These are phyloP conservation scores for Phytophthora aleatoria DNA, from an alignment of 352 stramenopile genomes.

Conservation along the genomic window DNA sequence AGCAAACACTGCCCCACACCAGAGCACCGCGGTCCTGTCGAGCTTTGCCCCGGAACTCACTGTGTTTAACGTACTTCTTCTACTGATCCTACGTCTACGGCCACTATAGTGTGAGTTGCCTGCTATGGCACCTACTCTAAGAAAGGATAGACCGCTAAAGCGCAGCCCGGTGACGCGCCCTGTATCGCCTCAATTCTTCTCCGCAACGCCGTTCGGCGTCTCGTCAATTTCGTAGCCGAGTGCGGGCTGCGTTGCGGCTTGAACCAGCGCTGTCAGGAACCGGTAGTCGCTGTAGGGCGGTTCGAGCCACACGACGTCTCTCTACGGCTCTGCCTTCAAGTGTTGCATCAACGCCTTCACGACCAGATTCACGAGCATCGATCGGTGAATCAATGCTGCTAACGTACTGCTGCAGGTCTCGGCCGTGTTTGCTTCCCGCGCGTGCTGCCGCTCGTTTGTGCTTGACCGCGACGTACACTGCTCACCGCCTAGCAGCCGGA, in stretches of 20 bases:
- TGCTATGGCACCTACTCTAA: no score
- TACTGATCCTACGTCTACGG: no score
- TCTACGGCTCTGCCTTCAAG: slow-evolving; percentile 10
- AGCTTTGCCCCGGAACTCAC: no score
- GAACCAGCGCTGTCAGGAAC: slow-evolving; percentile 49
- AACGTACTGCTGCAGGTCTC: slow-evolving; percentile 79
- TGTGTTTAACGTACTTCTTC: no score
- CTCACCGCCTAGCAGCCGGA: slow-evolving; percentile 65
- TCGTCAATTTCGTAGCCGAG: slow-evolving; percentile 72
- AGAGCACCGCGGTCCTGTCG: no score
- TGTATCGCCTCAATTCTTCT: no score
- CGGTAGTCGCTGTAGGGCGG: slow-evolving; percentile 74
- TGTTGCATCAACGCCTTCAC: slow-evolving; percentile 32
- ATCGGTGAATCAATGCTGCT: slow-evolving; percentile 49
- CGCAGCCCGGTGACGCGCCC: no score
- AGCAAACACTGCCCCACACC: no score
- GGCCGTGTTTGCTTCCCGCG: slow-evolving; percentile 43
- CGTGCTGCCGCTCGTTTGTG: slow-evolving; percentile 26
- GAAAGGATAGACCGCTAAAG: no score
- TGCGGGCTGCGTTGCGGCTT: slow-evolving; percentile 42
- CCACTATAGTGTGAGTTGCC: no score
- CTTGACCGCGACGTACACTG: slow-evolving; percentile 45
- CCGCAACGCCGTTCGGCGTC: slow-evolving; percentile 27
- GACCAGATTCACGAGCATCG: slow-evolving; percentile 50
- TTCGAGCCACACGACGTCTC: slow-evolving; percentile 60